Base-by-base conservation (phyloP, 2,329 filamentous ascomycete species). In the Clathrospora elynae region DNA sequence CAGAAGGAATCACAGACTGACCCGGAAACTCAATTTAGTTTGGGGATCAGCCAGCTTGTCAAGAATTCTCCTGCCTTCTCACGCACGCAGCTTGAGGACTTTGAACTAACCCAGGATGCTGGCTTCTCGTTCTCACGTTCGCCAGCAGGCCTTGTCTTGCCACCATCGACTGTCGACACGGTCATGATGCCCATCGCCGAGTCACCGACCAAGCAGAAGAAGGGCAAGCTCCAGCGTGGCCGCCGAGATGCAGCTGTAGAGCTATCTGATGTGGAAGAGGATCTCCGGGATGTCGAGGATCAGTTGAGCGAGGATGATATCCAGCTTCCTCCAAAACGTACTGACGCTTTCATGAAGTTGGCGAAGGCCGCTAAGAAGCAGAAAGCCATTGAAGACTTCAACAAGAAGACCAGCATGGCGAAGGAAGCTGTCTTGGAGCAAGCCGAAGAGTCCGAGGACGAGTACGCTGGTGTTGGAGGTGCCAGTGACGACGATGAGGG, bases 381-480 rank as follows among this genome's bases (percentile, higher is more conserved):
- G 57, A 59, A 55, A 23, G 60, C 52, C 3, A 46, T 56, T 2
- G 76, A 78, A 36, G 72, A 74, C 5, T 95, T 90, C 58, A 81
- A 96, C 72, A 88, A 86, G 70, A 91, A 90, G 71, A 91, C 87
- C 67, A 95, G 89, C 73, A 85, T 88, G 64, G 92, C 91, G 0
- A 90, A 85, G 61, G 85, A 86, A 16, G 59, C 96, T 80, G 79
- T 99, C 24, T 83, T 97, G 54, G 93, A 96, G 55, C 90, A 95
- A 66, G 92, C 93, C 48, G 89, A 96, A 60, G 93, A 99, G 72
- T 99, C 93, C 0, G 95, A 99, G 66, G 93, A 99, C 66, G 93
- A 99, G 70, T 99, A 97, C 67, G 92, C 91, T 25, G 93, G 93
- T 4, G 78, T 99, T 7, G 93, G 93, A 55, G 93, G 93, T 51